These are phyloP conservation scores for Gomphus bonarii DNA, from an alignment of 1,284 basidiomycete genomes.

Conservation along the genomic window DNA sequence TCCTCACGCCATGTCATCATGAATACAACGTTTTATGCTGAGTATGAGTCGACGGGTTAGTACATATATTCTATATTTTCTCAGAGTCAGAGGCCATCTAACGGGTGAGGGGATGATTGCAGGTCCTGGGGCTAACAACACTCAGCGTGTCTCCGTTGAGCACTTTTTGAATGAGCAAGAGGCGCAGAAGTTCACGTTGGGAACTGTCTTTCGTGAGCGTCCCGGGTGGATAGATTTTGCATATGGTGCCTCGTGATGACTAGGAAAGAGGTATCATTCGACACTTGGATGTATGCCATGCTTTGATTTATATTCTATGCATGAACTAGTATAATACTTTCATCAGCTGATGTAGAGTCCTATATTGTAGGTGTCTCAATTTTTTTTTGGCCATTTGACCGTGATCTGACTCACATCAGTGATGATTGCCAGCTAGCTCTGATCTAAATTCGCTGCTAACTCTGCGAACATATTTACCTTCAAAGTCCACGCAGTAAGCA, in stretches of 20 bases:
- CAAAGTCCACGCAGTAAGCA: no score
- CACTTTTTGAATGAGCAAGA: constrained; percentile 34
- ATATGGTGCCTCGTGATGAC: constrained; percentile 22
- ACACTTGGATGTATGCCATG: no score
- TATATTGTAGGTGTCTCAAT: no score
- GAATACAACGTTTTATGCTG: constrained; percentile 50
- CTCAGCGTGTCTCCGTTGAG: constrained; percentile 33
- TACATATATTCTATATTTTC: not conserved
- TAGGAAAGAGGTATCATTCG: not conserved
- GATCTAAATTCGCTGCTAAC: no score
- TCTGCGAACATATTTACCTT: no score
- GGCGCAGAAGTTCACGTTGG: constrained; percentile 33
- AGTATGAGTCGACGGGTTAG: constrained; percentile 43
- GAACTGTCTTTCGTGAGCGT: constrained; percentile 36
- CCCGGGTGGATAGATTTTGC: constrained; percentile 47
- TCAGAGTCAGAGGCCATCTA: no score
- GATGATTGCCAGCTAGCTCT: no score
- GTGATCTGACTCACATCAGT: no score
- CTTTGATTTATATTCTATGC: no score
- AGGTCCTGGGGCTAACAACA: constrained; percentile 48
- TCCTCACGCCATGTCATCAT: constrained; percentile 36
- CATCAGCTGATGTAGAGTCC: no score
- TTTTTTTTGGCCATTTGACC: no score
- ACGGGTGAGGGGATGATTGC: not conserved
- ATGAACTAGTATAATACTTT: no score